phyloP scores from a whole-genome alignment of 805 yeast species.

The Tetrapisispora iriomotensis region DNA sequence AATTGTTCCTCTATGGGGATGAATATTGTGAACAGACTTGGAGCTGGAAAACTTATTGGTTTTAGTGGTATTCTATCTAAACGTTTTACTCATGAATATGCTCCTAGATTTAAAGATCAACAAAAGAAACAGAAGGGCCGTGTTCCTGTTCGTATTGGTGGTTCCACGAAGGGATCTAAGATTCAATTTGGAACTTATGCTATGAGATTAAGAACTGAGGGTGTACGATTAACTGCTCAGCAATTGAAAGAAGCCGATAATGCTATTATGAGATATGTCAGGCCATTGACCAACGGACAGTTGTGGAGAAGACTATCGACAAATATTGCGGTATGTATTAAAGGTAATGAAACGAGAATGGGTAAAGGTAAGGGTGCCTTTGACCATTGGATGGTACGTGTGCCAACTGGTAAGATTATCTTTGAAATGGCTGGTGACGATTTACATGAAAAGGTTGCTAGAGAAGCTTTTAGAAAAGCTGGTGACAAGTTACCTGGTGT shows the following conservation, averaged over 20 bases:
- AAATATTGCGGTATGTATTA: slow-evolving; percentile 82
- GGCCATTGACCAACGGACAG: slow-evolving; percentile 55
- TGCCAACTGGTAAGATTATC: slow-evolving; percentile 88
- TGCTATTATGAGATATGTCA: slow-evolving; percentile 71
- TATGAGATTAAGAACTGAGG: slow-evolving; percentile 79
- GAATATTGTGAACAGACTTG: not conserved
- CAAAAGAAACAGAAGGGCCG: slow-evolving; percentile 84
- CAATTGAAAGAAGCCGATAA: slow-evolving; percentile 88
- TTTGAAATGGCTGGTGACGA: slow-evolving; percentile 71
- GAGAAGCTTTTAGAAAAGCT: slow-evolving; percentile 84
- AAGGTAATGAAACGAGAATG: slow-evolving; percentile 99
- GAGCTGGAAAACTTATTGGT: not conserved
- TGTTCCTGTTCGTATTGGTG: slow-evolving; percentile 90
- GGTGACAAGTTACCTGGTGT: slow-evolving; percentile 87
- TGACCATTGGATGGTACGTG: slow-evolving; percentile 94
- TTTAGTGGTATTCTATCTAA: not conserved
- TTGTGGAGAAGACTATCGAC: slow-evolving; percentile 75
- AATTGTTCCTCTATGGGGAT: not conserved
- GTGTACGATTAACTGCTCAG: slow-evolving; percentile 72
- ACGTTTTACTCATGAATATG: slow-evolving; percentile 58
- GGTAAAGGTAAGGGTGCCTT: slow-evolving; percentile 99
- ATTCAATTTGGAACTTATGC: slow-evolving; percentile 78
- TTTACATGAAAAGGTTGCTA: slow-evolving; percentile 81
- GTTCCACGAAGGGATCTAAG: slow-evolving; percentile 81
- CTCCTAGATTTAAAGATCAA: slow-evolving; percentile 57